A percentile compares a stretch with the other conserved stretches of the same genome.
Evolutionary conservation across 2,329 filamentous ascomycete species (phyloP).

Genomic region (Elsinoe fawcettii): DNA sequence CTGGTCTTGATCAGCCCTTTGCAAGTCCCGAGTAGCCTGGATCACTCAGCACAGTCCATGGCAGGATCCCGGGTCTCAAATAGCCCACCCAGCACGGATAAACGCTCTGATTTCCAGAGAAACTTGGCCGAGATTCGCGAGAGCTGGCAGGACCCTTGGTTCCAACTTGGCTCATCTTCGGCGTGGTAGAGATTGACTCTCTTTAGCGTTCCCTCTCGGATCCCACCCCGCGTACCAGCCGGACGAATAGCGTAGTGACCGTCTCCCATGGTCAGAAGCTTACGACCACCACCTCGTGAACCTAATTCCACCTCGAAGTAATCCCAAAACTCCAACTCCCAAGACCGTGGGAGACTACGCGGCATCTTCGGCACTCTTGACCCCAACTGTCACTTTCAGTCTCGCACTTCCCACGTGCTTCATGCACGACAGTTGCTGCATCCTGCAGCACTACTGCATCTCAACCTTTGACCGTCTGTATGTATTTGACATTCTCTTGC

Average conservation of each 20-base stretch:
- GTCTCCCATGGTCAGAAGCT: neutral
- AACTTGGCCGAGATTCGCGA: constrained; percentile 1
- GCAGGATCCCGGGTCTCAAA: neutral
- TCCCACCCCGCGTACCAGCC: constrained; percentile 9
- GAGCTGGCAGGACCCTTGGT: neutral
- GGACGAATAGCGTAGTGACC: neutral
- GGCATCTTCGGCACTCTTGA: constrained; percentile 9
- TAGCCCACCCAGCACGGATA: neutral
- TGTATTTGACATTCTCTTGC: constrained; percentile 15
- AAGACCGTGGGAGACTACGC: neutral
- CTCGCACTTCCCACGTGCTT: constrained; percentile 3
- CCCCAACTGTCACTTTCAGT: constrained; percentile 10
- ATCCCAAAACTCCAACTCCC: neutral
- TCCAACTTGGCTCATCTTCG: constrained; percentile 1
- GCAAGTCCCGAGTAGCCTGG: constrained; percentile 9
- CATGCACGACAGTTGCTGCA: constrained; percentile 17
- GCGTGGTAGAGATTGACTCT: constrained; percentile 8
- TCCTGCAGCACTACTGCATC: constrained; percentile 14
- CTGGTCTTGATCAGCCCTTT: neutral
- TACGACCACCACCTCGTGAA: neutral
- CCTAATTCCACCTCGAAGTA: neutral
- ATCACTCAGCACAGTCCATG: constrained; percentile 10
- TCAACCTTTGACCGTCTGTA: constrained; percentile 5
- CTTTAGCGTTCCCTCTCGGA: neutral
- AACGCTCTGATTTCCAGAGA: neutral